phyloP scores from a whole-genome alignment of 768 basidiomycete genomes.

The Lactarius indigo region DNA sequence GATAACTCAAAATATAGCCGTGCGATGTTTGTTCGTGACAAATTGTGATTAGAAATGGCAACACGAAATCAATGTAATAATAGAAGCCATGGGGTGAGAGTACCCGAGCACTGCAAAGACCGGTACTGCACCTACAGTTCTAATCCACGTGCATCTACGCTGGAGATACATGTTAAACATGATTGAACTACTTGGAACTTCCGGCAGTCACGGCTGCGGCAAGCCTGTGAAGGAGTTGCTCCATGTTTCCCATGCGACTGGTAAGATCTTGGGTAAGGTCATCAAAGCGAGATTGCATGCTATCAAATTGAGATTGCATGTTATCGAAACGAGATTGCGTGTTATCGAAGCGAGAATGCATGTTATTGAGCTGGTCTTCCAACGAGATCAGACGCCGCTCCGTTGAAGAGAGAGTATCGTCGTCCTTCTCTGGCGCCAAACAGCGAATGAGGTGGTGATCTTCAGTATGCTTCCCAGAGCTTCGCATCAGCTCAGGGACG shows the following conservation, averaged over 20 bases:
- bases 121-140: background rate
- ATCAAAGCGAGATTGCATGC: constrained; percentile 10
- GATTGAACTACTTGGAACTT: background rate
- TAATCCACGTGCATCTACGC: background rate
- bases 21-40: background rate
- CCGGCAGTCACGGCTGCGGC: background rate
- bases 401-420: background rate
- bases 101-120: background rate
- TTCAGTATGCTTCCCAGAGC: constrained; percentile 2
- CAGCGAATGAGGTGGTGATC: constrained; percentile 14
- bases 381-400: constrained; percentile 11
- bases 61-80: background rate
- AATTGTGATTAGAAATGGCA: background rate
- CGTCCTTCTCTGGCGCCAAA: background rate
- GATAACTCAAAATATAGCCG: background rate
- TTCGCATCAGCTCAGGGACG: constrained; percentile 6
- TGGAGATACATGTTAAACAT: background rate
- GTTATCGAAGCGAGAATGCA: constrained; percentile 11
- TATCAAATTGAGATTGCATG: background rate
- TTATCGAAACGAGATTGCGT: background rate
- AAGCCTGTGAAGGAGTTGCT: background rate
- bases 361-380: constrained; percentile 1
- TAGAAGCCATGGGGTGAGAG: background rate
- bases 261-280: too few relatives aligned
- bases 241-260: background rate